phyloP scores from a whole-genome alignment of 441 rosid genomes.

The Populus hybrid region DNA sequence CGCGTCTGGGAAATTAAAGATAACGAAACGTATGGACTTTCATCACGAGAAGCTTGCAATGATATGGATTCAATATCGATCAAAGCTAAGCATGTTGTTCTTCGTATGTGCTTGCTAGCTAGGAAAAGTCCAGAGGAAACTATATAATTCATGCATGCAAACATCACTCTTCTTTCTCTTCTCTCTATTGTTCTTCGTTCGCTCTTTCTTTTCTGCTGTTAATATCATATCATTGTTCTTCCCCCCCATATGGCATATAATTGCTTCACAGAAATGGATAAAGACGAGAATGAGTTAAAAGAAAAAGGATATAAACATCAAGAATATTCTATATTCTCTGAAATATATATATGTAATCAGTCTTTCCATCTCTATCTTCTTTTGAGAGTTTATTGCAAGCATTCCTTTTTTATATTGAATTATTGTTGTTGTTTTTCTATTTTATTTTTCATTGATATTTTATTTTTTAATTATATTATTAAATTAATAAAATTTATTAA shows the following conservation, averaged over 20 bases:
- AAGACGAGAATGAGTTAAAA: not conserved
- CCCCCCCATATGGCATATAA: too few species aligned
- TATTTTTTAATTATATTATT: too few species aligned
- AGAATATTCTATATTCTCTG: too few species aligned
- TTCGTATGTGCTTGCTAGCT: not conserved
- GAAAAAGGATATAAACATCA: not conserved
- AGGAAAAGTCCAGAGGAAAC: not conserved
- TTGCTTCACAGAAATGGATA: not conserved
- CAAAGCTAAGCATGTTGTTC: not conserved
- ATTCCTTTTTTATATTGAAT: too few species aligned
- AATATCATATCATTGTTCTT: not conserved
- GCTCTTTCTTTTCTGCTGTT: not conserved
- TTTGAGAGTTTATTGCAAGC: too few species aligned
- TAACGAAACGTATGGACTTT: constrained; percentile 6
- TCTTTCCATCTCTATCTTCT: not conserved
- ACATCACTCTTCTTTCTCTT: not conserved
- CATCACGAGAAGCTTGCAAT: constrained; percentile 1
- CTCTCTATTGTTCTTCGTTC: not conserved
- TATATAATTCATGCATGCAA: not conserved
- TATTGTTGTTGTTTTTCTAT: too few species aligned
- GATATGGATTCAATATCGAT: not conserved
- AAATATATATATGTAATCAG: too few species aligned
- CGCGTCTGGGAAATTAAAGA: not conserved
- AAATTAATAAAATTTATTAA: too few species aligned
- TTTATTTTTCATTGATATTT: too few species aligned